Evolutionary conservation across 2,329 filamentous ascomycete genomes (phyloP), one percentile per base, ranked within the genome.

Genomic region (Akanthomyces uredinophilus): DNA sequence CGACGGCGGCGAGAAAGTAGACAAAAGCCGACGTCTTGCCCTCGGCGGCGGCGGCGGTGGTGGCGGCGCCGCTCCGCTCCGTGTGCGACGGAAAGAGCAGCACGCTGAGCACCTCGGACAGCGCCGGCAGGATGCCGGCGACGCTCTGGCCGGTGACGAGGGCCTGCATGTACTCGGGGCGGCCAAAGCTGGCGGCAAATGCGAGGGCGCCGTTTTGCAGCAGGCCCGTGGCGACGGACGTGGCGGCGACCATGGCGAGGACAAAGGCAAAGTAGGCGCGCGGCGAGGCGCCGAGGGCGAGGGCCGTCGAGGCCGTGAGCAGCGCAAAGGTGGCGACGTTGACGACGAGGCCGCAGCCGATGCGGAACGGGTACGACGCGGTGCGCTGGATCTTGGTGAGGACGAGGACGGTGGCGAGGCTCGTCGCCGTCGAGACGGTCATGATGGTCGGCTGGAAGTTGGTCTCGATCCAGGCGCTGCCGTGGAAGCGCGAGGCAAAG

Each of bases 101-200:
- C 14, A 96, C 92, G 1, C 91, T 90, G 50, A 90, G 74, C 67
- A 98, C 94, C 74, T 98, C 93, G 1, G 92, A 91, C 53, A 96
- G 81, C 53, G 91, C 88, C 0, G 95, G 95, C 4, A 98, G 79
- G 11, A 99, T 93, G 35, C 95, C 95, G 0, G 95, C 93, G 4
- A 99, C 82, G 37, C 88, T 94, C 75, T 99, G 95, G 1, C 95
- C 95, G 3, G 89, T 87, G 93, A 99, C 98, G 74, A 98, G 92
- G 27, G 89, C 94, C 75, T 98, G 94, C 61, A 92, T 96, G 74
- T 98, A 99, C 74, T 95, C 91, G 22, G 89, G 85, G 57, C 90
- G 82, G 41, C 88, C 91, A 70, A 96, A 98, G 58, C 91, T 88
- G 4, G 90, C 86, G 3, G 92, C 92, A 72, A 93, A 98, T 3